Percentiles rank a stretch among this genome's conserved stretches.
These are phyloP conservation scores for Phytophthora idaei DNA, from an alignment of 352 stramenopile species.

Conservation along the genomic window DNA sequence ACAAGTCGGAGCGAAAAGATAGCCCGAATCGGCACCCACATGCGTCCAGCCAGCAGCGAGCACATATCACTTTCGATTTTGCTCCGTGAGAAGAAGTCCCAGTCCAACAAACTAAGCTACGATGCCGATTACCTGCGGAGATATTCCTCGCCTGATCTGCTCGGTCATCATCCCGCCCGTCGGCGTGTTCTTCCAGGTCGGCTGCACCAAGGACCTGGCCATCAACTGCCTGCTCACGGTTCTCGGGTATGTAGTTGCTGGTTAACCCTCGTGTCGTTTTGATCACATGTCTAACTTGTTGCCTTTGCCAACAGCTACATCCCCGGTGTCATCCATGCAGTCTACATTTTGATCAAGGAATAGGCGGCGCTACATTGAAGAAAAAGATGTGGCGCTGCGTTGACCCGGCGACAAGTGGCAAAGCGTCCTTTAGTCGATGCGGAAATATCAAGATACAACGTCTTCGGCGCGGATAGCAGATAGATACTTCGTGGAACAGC, in stretches of 20 bases:
- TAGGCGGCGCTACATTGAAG: constrained; percentile 38
- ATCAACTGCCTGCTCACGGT: constrained; percentile 79
- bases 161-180: constrained; percentile 69
- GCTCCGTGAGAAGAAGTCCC: constrained; percentile 15
- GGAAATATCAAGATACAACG: constrained; percentile 9
- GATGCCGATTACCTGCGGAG: constrained; percentile 71
- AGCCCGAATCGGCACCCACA: constrained; percentile 14
- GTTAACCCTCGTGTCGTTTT: constrained; percentile 1
- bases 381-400: constrained; percentile 33
- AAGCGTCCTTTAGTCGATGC: constrained; percentile 2
- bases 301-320: constrained; percentile 47
- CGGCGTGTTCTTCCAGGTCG: constrained; percentile 66
- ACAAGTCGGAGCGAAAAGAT: constrained; percentile 25
- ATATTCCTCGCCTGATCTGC: constrained; percentile 74
- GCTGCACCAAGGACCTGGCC: constrained; percentile 63
- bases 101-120: constrained; percentile 6
- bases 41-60: not conserved
- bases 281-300: constrained; percentile 9
- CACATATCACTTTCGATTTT: constrained; percentile 36
- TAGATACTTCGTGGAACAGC: constrained; percentile 6
- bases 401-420: not conserved
- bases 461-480: constrained; percentile 6
- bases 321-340: constrained; percentile 74
- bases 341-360: constrained; percentile 78
- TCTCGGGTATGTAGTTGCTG: constrained; percentile 41